These are phyloP conservation scores for Suhomyces kilbournensis DNA, from an alignment of 805 yeast species.

Conservation along the genomic window DNA sequence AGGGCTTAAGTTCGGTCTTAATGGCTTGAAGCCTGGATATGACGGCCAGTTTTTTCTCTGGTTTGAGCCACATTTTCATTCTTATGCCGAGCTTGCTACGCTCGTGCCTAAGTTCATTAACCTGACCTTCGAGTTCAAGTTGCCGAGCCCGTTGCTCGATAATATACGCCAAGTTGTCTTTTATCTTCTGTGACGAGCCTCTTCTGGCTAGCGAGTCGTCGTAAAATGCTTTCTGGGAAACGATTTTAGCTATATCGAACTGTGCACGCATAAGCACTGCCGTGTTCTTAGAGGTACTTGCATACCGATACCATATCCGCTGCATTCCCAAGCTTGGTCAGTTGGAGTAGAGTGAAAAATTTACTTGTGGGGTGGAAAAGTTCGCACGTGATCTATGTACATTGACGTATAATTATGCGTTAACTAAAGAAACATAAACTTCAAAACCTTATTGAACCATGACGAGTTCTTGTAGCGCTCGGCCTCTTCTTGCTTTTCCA, in stretches of 20 bases:
- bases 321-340: neutral
- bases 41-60: conserved; percentile 5
- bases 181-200: conserved; percentile 14
- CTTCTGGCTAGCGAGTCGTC: conserved; percentile 29
- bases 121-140: conserved; percentile 16
- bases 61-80: conserved; percentile 14
- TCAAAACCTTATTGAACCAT: conserved; percentile 7
- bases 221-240: conserved; percentile 18
- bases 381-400: neutral
- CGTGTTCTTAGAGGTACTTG: conserved; percentile 10
- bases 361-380: neutral
- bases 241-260: conserved; percentile 22
- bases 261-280: conserved; percentile 19
- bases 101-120: conserved; percentile 26
- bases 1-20: conserved; percentile 23
- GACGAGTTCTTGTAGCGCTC: conserved; percentile 8
- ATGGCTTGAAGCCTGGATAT: conserved; percentile 18
- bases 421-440: conserved; percentile 7
- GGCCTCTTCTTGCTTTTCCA: conserved; percentile 21
- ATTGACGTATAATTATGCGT: neutral
- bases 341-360: neutral
- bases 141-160: conserved; percentile 24
- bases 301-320: conserved; percentile 3
- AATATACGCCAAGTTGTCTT: conserved; percentile 23
- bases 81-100: conserved; percentile 25